Base-by-base conservation (phyloP, 2,329 filamentous ascomycete genomes). In the Fusarium sp. region DNA sequence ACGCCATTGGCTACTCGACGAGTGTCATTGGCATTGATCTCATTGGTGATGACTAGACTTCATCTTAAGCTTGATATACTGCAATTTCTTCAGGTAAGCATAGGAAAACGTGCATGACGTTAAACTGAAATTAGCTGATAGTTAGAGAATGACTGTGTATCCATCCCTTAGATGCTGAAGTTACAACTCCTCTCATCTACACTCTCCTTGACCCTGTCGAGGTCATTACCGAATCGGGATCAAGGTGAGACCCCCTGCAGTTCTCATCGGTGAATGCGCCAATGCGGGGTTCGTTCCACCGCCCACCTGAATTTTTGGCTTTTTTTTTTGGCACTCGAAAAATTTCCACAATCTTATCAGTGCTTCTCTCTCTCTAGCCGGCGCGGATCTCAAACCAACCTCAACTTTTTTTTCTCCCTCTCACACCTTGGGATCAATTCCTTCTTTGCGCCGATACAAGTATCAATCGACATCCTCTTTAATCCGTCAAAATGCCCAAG, bases 401-500 rank as follows among this genome's bases (percentile, higher is more conserved):
- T 38, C 27, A 31, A 38, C 54, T 50, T 36, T 54, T 46, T 54
- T 40, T 38, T 27, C 31, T 57, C 42, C n/a, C 25, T 27, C 29
- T 40, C 18, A 33, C 16, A 20, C n/a, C 18, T 46, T 14, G 33
- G 34, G 3, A 4, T 25, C 31, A 27, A 36, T 58, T 49, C 29
- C 29, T 31, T 36, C 18, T 18, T 14, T 14, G n/a, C 56, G 42
- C 36, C 20, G n/a, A 10, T 10, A 29, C 6, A 31, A 42, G 11
- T 33, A n/a, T 23, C 50, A 10, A 54, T 20, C 16, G 23, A 33
- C 13, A 46, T 16, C n/a, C 9, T n/a, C 11, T 40, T 13, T 49
- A 44, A 49, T 16, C 69, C 70, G 70, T 70, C 79, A 84, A 77
- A 72, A 99, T 99, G 96, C 96, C 96, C 79, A 94, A 96, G 85